A percentile compares a stretch with the other conserved stretches of the same genome.
Evolutionary conservation across 2,329 filamentous ascomycete genomes (phyloP).

Genomic region (Xylariaceae sp.): DNA sequence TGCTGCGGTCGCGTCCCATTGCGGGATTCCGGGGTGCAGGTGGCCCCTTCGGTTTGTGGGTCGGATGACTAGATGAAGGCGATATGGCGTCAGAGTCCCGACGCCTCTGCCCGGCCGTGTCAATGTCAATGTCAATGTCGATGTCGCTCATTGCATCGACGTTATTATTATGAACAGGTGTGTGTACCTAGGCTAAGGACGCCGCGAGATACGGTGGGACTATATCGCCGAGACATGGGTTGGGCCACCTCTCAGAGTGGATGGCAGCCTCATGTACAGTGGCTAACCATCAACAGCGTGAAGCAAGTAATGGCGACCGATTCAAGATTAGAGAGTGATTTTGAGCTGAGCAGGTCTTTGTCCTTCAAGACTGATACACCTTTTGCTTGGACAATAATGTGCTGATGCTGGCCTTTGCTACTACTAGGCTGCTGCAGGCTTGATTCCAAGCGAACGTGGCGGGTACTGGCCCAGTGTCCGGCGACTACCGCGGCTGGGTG

Average conservation of each 20-base stretch:
- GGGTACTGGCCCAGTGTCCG: no score
- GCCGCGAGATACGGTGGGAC: conserved; percentile 23
- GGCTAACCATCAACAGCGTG: conserved; percentile 16
- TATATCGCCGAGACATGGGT: conserved; percentile 30
- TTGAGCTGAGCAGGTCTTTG: no score
- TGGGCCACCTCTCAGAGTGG: conserved; percentile 27
- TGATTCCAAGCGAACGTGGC: no score
- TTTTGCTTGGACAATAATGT: no score
- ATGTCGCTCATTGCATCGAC: conserved; percentile 23
- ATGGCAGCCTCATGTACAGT: conserved; percentile 25
- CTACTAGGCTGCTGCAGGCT: no score
- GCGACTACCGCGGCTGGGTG: no score
- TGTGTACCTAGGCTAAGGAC: conserved; percentile 1
- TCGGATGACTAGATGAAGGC: conserved; percentile 13
- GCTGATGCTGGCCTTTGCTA: no score
- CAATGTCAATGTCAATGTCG: no score
- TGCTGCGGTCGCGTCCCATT: conserved; percentile 40
- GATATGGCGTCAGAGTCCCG: conserved; percentile 17
- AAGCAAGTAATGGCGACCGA: no score
- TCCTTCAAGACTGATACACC: no score
- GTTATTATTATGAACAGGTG: conserved; percentile 6
- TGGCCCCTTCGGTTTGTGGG: conserved; percentile 17
- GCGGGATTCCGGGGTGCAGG: conserved; percentile 35
- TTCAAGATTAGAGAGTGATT: no score
- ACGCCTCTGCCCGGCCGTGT: conserved; percentile 21